Base-by-base conservation (phyloP, 352 stramenopile species). In the Pythium rhizo-oryzae region DNA sequence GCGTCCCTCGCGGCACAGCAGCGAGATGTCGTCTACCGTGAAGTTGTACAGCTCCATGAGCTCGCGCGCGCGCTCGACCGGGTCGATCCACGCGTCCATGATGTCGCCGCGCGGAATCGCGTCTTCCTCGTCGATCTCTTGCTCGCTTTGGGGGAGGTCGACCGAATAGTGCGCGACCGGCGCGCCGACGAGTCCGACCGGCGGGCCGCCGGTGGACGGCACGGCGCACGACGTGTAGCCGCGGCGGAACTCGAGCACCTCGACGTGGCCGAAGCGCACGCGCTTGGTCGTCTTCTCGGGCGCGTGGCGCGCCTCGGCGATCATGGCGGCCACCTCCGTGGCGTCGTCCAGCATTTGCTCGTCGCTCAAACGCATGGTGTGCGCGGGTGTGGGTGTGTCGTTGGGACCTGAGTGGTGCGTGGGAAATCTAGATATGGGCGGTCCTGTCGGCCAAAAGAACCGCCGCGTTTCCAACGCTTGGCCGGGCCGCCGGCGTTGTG, bases 201-300 rank as follows among this genome's bases (percentile, higher is more conserved):
- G 78, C 11, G 81, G 81, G 0, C 81, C 81, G 47, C 78, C 78
- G 24, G 69, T 80, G 16, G 71, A 63, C 16, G 81, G 81, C 15
- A 89, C 77, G 18, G 70, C 66, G 64, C 78, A 82, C 47, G 75
- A 74, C 57, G 75, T 84, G 77, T 87, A 84, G 57, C 81, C 77
- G 30, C 82, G 67, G 54, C 76, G 65, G 71, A 85, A 87, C 55
- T 85, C 78, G 24, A 84, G 61, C 28, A 81, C 75, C 46, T 75
- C 79, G 57, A 85, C 65, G 25, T 65, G 69, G 39, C 75, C 73
- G 67, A 78, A 89, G 13, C 71, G 74, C 62, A 89, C 74, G 7
- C 67, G 63, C 67, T 89, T 86, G 54, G 66, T 75, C 23, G 58
- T 35, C 53, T 65, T 72, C n/a, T 46, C 15, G 9, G 57, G 58